Evolutionary conservation across 306 rosid species (phyloP).

Genomic region (Lupinus albus): DNA sequence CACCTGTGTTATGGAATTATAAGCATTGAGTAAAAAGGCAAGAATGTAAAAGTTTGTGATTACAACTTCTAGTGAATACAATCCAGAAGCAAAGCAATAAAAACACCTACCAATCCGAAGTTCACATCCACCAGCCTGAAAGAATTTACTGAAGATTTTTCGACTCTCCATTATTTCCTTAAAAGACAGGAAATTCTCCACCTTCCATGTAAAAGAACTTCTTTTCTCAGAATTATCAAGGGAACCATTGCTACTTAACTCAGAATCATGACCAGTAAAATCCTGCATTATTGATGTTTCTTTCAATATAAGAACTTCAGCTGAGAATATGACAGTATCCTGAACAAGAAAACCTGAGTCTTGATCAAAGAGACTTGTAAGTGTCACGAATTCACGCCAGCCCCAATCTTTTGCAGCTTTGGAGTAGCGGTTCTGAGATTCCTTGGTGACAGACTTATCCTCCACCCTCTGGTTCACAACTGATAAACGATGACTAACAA

Average conservation of each 20-base stretch:
- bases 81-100: slow-evolving; percentile 26
- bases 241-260: slow-evolving; percentile 52
- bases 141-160: slow-evolving; percentile 97
- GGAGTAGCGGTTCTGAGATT: slow-evolving; percentile 98
- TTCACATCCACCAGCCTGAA: slow-evolving; percentile 99
- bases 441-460: slow-evolving; percentile 96
- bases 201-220: slow-evolving; percentile 97
- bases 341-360: slow-evolving; percentile 97
- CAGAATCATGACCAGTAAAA: slow-evolving; percentile 67
- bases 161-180: slow-evolving; percentile 99
- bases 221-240: slow-evolving; percentile 58
- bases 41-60: slow-evolving; percentile 39
- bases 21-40: slow-evolving; percentile 33
- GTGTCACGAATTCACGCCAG: slow-evolving; percentile 99
- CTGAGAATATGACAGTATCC: slow-evolving; percentile 95
- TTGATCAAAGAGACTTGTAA: slow-evolving; percentile 98
- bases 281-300: slow-evolving; percentile 94
- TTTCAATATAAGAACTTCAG: slow-evolving; percentile 95
- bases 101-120: slow-evolving; percentile 90
- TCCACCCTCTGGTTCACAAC: slow-evolving; percentile 93
- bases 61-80: slow-evolving; percentile 20
- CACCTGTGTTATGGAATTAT: slow-evolving; percentile 61
- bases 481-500: slow-evolving; percentile 93
- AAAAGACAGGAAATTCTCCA: slow-evolving; percentile 94
- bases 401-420: slow-evolving; percentile 99